Evolutionary conservation across 768 basidiomycete genomes (phyloP), one percentile per base, ranked within the genome.

Genomic region (Roridomyces roridus): DNA sequence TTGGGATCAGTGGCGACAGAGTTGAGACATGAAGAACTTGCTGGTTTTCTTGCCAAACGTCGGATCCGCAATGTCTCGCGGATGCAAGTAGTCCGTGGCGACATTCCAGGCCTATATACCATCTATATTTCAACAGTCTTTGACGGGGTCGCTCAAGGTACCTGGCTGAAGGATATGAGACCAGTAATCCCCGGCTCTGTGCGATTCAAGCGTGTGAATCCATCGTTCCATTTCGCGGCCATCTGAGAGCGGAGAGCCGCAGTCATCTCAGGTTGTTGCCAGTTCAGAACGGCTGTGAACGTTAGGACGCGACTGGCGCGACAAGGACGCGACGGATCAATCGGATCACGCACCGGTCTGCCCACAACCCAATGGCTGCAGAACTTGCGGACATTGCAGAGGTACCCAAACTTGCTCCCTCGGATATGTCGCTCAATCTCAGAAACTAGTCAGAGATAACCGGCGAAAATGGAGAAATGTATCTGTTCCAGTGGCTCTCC

Each of bases 401-500:
- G 69, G 72, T 70, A 52, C 41, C 24, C 34, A 52, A 26, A 17
- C 41, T 12, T 20, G 11, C 36, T 20, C 4, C 23, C 34, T 57
- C 24, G 46, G 28, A 35, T 18, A 54, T 29, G 31, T 25, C 36
- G 44, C 58, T 45, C 41, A 62, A 29, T 51, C 41, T 11, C 26
- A 45, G 42, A n/a, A 44, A 31, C 12, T 58, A 94, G 92, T 78
- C 85, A 11, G 85, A 88, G 67, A 72, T 92, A 23, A 71, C 80
- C 4, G 85, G 83, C 36, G 93, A 94, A 54, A 87, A 88, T 70
- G 89, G 86, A 14, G 91, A 93, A 60, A 81, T 94, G 46, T 91
- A 92, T 65, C 71, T 95, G 15, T 90, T 95, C 65, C 89, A 90
- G 65, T 96, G 92, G 91, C 79, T 95, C 10, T 83, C 86, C 7